These are phyloP conservation scores for Pelargonium citronellum DNA, from an alignment of 441 rosid species.

Conservation along the genomic window DNA sequence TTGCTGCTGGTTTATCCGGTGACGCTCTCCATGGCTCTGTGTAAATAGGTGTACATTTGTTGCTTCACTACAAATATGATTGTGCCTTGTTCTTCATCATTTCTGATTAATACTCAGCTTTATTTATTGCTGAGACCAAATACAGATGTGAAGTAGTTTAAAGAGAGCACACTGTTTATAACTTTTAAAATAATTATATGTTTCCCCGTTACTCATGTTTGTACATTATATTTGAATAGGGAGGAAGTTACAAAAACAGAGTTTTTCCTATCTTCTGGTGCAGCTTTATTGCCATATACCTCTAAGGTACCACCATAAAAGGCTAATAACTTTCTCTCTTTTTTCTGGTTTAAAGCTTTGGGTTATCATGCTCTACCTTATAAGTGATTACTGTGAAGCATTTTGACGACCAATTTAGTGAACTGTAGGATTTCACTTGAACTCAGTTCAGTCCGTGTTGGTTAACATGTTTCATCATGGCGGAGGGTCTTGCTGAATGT, in stretches of 20 bases:
- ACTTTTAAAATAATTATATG: background rate
- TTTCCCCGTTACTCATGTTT: conserved; percentile 5
- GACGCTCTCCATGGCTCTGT: too few relatives aligned
- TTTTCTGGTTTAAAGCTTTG: background rate
- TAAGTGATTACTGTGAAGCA: too few relatives aligned
- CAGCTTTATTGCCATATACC: conserved; percentile 48
- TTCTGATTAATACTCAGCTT: background rate
- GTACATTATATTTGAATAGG: conserved; percentile 34
- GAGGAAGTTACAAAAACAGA: conserved; percentile 34
- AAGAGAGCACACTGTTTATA: too few relatives aligned
- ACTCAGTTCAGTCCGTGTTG: too few relatives aligned
- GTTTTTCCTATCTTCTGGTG: conserved; percentile 50
- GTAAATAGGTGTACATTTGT: too few relatives aligned
- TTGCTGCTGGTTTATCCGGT: too few relatives aligned
- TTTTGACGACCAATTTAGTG: too few relatives aligned
- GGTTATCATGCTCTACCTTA: background rate
- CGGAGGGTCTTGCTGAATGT: background rate
- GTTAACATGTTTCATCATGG: too few relatives aligned
- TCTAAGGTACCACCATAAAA: conserved; percentile 41
- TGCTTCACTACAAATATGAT: too few relatives aligned
- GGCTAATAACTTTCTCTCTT: conserved; percentile 5
- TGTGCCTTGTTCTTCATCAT: too few relatives aligned
- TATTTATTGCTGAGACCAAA: background rate
- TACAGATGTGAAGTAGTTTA: too few relatives aligned
- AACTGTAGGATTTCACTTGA: too few relatives aligned